These are phyloP conservation scores for Myriosclerotinia curreyana DNA, from an alignment of 2,329 filamentous ascomycete genomes.

Conservation along the genomic window DNA sequence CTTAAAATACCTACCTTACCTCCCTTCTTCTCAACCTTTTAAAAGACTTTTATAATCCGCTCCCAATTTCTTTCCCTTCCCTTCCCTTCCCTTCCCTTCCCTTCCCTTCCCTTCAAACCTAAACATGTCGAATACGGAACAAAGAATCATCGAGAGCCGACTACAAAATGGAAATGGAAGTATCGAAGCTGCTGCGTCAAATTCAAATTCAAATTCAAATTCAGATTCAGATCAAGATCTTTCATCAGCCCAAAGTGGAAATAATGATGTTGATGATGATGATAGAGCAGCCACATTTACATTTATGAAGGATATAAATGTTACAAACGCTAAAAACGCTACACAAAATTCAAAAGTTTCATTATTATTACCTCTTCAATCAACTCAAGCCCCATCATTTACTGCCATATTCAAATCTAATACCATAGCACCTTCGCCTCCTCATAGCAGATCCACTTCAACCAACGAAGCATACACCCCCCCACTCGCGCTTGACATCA, in stretches of 20 bases:
- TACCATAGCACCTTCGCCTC: slow-evolving; percentile 43
- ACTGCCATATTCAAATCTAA: slow-evolving; percentile 40
- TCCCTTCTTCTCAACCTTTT: not conserved
- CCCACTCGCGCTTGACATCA: slow-evolving; percentile 33
- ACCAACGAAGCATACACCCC: slow-evolving; percentile 22
- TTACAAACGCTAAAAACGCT: too few relatives aligned
- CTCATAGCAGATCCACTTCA: slow-evolving; percentile 26
- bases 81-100: too few relatives aligned
- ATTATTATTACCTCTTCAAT: slow-evolving; percentile 11
- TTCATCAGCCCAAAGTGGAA: not conserved
- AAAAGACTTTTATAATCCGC: too few relatives aligned
- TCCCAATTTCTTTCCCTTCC: not conserved
- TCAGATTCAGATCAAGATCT: too few relatives aligned
- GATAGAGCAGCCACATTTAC: too few relatives aligned
- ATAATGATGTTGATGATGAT: too few relatives aligned
- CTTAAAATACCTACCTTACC: not conserved
- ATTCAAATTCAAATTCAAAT: too few relatives aligned
- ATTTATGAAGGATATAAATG: slow-evolving; percentile 5
- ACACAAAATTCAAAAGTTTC: slow-evolving; percentile 10
- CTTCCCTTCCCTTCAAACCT: not conserved
- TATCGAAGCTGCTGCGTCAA: slow-evolving; percentile 15
- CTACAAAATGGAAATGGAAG: slow-evolving; percentile 14
- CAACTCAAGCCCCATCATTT: slow-evolving; percentile 11
- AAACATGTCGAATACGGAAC: slow-evolving; percentile 15
- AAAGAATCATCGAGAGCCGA: slow-evolving; percentile 10